These are phyloP conservation scores for Ophiostoma australiae DNA, from an alignment of 2,329 filamentous ascomycete species.

Conservation along the genomic window DNA sequence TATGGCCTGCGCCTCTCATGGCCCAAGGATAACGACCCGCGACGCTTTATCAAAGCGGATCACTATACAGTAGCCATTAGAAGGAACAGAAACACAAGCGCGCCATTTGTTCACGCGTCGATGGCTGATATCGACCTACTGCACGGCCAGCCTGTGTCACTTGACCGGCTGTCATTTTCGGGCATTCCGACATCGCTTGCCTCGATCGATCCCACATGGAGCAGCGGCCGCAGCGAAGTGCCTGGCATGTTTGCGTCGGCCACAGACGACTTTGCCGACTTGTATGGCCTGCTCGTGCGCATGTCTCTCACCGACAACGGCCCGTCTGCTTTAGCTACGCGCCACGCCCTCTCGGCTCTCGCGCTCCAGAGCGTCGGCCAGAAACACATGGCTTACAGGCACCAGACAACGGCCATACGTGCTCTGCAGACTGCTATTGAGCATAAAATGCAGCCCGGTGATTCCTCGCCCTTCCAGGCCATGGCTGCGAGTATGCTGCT, in stretches of 20 bases:
- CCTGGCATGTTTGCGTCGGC: conserved; percentile 23
- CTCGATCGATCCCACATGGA: background rate
- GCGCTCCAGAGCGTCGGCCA: conserved; percentile 25
- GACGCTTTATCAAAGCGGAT: background rate
- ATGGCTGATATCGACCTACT: background rate
- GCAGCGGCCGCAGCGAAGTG: conserved; percentile 21
- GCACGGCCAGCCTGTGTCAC: background rate
- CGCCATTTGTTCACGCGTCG: background rate
- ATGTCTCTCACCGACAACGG: conserved; percentile 28
- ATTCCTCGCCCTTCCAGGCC: conserved; percentile 23
- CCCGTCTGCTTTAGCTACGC: conserved; percentile 24
- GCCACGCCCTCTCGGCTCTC: conserved; percentile 26
- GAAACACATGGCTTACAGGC: conserved; percentile 15
- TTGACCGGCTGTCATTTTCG: conserved; percentile 1
- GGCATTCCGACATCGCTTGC: background rate
- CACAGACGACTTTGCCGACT: conserved; percentile 24
- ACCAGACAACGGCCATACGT: conserved; percentile 22
- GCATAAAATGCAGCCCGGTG: background rate
- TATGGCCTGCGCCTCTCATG: conserved; percentile 27
- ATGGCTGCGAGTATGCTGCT: conserved; percentile 29
- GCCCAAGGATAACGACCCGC: conserved; percentile 20
- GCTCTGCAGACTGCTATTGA: conserved; percentile 24
- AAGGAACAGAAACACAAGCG: background rate
- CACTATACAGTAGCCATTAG: background rate
- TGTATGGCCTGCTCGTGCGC: conserved; percentile 28